These are phyloP conservation scores for Tricholomella constricta DNA, from an alignment of 768 basidiomycete genomes.

Conservation along the genomic window DNA sequence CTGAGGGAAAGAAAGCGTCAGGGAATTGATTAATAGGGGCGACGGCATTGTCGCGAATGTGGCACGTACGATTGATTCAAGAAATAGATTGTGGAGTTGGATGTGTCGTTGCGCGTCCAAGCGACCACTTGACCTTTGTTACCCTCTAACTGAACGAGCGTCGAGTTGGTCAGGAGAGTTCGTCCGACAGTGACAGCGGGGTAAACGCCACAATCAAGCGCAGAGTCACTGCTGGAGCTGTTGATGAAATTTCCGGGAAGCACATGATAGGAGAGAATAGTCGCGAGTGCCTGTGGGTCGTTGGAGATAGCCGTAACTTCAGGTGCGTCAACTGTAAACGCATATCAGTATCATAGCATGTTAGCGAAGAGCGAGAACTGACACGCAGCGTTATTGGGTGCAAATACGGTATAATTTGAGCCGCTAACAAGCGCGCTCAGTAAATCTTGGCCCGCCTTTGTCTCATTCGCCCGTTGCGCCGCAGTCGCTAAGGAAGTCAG, in stretches of 20 bases:
- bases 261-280: constrained; percentile 22
- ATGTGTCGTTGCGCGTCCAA: constrained; percentile 37
- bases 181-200: constrained; percentile 67
- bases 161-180: constrained; percentile 55
- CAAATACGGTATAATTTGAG: constrained; percentile 19
- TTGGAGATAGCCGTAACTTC: not conserved
- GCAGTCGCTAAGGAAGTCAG: constrained; percentile 15
- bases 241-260: constrained; percentile 21
- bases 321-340: constrained; percentile 15
- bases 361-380: not conserved
- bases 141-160: constrained; percentile 56
- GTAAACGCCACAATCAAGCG: constrained; percentile 39
- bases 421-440: constrained; percentile 12
- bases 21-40: not conserved
- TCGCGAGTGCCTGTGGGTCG: constrained; percentile 8
- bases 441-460: constrained; percentile 12
- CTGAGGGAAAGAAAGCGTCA: constrained; percentile 7
- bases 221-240: constrained; percentile 9
- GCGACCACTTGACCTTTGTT: constrained; percentile 58
- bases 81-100: constrained; percentile 40
- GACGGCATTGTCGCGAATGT: not conserved
- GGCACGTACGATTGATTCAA: constrained; percentile 50
- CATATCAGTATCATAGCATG: too few species aligned
- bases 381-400: constrained; percentile 25
- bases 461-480: constrained; percentile 1